phyloP scores from a whole-genome alignment of 768 basidiomycete species.

The Trametes villosa region DNA sequence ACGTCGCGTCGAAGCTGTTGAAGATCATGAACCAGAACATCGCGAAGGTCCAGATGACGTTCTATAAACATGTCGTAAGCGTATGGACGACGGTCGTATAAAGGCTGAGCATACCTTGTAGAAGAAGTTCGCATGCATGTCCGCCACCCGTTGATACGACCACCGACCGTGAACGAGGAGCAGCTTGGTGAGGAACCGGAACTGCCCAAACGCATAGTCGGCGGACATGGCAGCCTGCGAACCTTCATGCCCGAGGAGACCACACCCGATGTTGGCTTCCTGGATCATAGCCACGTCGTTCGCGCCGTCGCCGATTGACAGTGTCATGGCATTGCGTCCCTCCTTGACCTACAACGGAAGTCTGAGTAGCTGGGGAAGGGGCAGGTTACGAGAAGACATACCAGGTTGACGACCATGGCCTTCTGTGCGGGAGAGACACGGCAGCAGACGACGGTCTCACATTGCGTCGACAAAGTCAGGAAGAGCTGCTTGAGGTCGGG shows the following conservation, averaged over 20 bases:
- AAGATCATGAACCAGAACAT: constrained; percentile 95
- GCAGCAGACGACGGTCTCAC: constrained; percentile 97
- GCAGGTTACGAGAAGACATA: constrained; percentile 40
- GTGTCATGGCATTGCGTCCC: constrained; percentile 92
- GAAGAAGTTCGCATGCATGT: constrained; percentile 98
- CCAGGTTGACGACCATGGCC: constrained; percentile 93
- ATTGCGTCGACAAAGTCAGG: constrained; percentile 91
- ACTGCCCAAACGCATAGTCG: constrained; percentile 98
- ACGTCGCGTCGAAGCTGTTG: constrained; percentile 95
- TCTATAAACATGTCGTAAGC: constrained; percentile 46
- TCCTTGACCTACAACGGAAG: constrained; percentile 76
- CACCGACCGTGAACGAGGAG: constrained; percentile 94
- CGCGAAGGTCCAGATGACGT: constrained; percentile 90
- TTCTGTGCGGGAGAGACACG: constrained; percentile 98
- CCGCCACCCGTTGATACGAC: constrained; percentile 95
- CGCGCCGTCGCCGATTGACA: constrained; percentile 96
- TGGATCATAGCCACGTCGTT: constrained; percentile 99
- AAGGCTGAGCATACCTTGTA: constrained; percentile 72
- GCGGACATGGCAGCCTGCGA: constrained; percentile 99
- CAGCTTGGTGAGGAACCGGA: constrained; percentile 89
- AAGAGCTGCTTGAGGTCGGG: constrained; percentile 83
- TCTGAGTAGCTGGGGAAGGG: neutral
- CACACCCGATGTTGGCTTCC: constrained; percentile 97
- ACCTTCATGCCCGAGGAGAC: constrained; percentile 91
- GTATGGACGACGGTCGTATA: neutral